Percentiles rank a stretch among this genome's conserved stretches.
phyloP scores from a whole-genome alignment of 1,284 basidiomycete genomes.

The Salmacisia buchloeana region DNA sequence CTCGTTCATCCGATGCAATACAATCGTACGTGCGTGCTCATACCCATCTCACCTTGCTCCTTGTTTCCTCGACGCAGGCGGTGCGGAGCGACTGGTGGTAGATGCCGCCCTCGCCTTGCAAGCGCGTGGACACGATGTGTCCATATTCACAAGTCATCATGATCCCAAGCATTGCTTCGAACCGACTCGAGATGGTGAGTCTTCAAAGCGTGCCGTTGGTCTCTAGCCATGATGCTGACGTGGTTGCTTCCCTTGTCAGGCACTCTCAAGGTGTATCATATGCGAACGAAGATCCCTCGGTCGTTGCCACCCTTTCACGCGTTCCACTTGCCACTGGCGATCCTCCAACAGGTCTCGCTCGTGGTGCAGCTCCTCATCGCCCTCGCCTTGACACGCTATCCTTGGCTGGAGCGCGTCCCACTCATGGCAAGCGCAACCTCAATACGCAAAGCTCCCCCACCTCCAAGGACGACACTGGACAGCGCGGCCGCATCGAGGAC shows the following conservation, averaged over 20 bases:
- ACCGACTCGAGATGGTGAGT: constrained; percentile 36
- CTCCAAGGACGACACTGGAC: constrained; percentile 11
- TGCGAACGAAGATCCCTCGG: constrained; percentile 71
- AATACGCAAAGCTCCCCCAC: not conserved
- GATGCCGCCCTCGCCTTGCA: constrained; percentile 87
- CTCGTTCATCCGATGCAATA: not conserved
- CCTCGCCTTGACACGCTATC: constrained; percentile 40
- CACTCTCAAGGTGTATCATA: constrained; percentile 72
- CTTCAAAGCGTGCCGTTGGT: constrained; percentile 48
- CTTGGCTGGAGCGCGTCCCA: constrained; percentile 18
- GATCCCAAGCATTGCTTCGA: constrained; percentile 59
- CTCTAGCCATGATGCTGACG: not conserved
- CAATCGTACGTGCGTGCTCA: not conserved
- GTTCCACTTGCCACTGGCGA: constrained; percentile 83
- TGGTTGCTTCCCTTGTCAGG: constrained; percentile 57
- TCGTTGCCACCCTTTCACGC: constrained; percentile 61
- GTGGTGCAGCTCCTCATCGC: constrained; percentile 40
- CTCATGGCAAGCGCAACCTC: not conserved
- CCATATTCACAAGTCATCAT: constrained; percentile 89
- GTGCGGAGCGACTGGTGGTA: constrained; percentile 90
- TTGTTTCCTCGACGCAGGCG: constrained; percentile 58
- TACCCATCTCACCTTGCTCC: not conserved
- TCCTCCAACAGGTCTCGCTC: constrained; percentile 79
- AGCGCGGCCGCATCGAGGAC: constrained; percentile 15
- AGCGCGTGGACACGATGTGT: constrained; percentile 75